phyloP scores from a whole-genome alignment of 2,329 filamentous ascomycete genomes.

The Pseudogymnoascus sp. region DNA sequence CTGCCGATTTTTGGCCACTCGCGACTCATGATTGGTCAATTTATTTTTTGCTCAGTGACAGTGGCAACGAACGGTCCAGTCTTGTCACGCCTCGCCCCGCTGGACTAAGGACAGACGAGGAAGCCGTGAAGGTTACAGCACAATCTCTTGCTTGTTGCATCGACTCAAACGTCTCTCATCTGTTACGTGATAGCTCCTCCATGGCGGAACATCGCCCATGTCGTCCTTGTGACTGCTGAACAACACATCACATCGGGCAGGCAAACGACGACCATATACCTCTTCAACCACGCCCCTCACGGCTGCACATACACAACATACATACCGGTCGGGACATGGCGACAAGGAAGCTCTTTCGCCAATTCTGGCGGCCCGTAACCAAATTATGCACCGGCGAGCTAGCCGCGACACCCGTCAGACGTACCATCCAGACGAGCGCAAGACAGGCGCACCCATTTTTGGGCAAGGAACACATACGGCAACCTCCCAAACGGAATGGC shows the following conservation, averaged over 20 bases:
- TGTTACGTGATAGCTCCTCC: not conserved
- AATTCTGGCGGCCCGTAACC: not conserved
- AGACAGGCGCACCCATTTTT: not conserved
- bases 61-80: not conserved
- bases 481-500: not conserved
- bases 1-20: not conserved
- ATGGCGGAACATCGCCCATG: not conserved
- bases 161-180: not conserved
- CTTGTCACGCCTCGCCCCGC: slow-evolving; percentile 1
- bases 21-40: not conserved
- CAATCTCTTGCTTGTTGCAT: not conserved
- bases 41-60: not conserved
- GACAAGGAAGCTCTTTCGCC: not conserved
- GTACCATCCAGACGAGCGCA: not conserved
- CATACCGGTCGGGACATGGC: not conserved
- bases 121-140: slow-evolving; percentile 4
- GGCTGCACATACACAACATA: not conserved
- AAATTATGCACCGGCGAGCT: not conserved
- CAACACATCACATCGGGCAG: not conserved
- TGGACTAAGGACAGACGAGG: not conserved
- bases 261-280: not conserved
- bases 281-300: not conserved
- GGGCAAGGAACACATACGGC: not conserved
- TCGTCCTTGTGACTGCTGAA: not conserved
- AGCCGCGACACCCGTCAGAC: not conserved